phyloP scores from a whole-genome alignment of 768 basidiomycete genomes.

The Trametes villosa region DNA sequence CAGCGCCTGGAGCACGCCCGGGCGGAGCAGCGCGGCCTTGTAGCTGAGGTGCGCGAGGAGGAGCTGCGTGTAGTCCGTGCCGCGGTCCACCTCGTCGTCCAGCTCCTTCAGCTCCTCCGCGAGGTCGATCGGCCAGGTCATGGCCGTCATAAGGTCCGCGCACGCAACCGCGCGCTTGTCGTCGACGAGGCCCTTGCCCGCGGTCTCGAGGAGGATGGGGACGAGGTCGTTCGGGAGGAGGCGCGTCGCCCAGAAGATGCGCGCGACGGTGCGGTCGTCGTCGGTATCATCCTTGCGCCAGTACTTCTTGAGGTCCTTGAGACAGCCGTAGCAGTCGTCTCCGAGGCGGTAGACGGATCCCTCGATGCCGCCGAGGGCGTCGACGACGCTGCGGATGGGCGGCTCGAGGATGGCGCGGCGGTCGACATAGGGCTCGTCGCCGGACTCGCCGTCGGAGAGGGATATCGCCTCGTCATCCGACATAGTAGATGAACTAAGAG shows the following conservation, averaged over 20 bases:
- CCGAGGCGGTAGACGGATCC: conserved; percentile 71
- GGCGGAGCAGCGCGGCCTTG: conserved; percentile 77
- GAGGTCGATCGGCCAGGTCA: conserved; percentile 99
- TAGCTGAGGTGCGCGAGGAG: conserved; percentile 82
- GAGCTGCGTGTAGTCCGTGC: conserved; percentile 89
- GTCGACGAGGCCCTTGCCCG: conserved; percentile 75
- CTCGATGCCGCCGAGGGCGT: conserved; percentile 81
- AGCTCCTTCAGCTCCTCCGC: conserved; percentile 94
- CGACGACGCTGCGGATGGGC: conserved; percentile 73
- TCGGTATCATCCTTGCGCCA: conserved; percentile 98
- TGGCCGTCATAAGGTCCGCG: conserved; percentile 89
- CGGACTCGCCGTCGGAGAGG: conserved; percentile 33
- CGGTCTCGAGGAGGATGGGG: conserved; percentile 81
- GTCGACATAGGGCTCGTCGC: conserved; percentile 38
- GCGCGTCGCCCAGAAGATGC: conserved; percentile 89
- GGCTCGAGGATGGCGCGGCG: conserved; percentile 65
- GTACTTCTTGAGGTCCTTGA: conserved; percentile 93
- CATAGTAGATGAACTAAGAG: conserved; percentile 15
- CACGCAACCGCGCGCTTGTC: conserved; percentile 84
- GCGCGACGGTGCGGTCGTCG: conserved; percentile 93
- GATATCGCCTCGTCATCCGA: conserved; percentile 34
- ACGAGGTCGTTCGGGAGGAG: conserved; percentile 87
- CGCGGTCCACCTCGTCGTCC: conserved; percentile 77
- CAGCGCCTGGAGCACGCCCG: conserved; percentile 70
- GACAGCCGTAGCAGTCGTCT: conserved; percentile 79